Conservation (phyloP, 208 protist species). For the Naegleria lovaniensis region DNA sequence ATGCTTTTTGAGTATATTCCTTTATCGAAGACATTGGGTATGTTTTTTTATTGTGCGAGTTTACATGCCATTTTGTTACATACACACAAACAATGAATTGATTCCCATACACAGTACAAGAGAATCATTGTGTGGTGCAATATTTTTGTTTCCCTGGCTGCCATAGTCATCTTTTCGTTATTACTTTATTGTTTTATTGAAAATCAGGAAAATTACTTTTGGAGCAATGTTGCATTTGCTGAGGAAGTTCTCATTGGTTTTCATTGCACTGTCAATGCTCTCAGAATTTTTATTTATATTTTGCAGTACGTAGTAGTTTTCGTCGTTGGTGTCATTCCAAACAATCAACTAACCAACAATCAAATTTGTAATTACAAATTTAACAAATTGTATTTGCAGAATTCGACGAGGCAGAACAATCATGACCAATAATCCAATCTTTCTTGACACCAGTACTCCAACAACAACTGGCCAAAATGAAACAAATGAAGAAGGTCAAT, state of each 20-base stretch:
- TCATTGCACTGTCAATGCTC: background rate
- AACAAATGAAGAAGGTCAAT: no score
- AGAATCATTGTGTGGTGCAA: background rate
- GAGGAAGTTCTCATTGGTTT: background rate
- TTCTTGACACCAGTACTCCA: background rate
- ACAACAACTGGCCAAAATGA: no score
- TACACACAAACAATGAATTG: no score
- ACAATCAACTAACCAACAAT: no score
- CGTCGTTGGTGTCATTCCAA: background rate
- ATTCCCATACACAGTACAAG: background rate
- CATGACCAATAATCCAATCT: background rate
- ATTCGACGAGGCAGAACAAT: background rate
- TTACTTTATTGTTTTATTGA: slow-evolving; percentile 5
- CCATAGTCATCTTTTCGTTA: background rate
- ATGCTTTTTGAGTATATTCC: background rate
- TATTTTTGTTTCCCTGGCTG: background rate
- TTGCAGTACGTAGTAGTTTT: background rate
- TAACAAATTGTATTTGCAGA: no score
- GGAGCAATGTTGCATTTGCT: background rate
- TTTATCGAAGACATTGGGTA: background rate
- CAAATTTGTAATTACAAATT: no score
- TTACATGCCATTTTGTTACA: no score
- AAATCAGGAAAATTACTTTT: background rate
- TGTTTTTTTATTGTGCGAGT: background rate
- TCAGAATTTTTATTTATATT: background rate